Base-by-base conservation (phyloP, 2,329 filamentous ascomycete species). In the Mollisia scopiformis region DNA sequence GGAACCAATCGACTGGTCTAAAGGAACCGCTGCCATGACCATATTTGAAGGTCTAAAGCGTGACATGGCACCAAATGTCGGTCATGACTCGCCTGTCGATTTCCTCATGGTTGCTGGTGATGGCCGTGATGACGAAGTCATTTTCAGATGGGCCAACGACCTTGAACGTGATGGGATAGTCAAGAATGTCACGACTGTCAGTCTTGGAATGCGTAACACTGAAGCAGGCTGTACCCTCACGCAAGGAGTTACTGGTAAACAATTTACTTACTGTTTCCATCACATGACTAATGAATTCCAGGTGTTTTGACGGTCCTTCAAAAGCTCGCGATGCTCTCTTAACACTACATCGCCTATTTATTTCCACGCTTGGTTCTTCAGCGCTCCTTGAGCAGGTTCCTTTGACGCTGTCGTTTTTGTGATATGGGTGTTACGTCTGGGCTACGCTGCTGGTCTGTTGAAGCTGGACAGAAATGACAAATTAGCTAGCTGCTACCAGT, bases 101-200 rank as follows among this genome's bases (percentile, higher is more conserved):
- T 98, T 97, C 75, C 77, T 98, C 59, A 87, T 97, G 78, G 91
- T 97, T 6, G 86, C 93, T 33, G 94, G 94, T 37, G 93, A 97
- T 71, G 92, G 93, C 43, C 88, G 94, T 31, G 94, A 97, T 68
- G 95, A 98, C 67, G 94, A 98, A 73, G 90, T 92, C 68, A 90
- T 97, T 21, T 98, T 97, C 79, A 88, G 88, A 64, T 98, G 95
- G 94, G 95, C 94, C 19, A 97, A 97, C 76, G 82, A 86, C 52
- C 78, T 97, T 11, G 82, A 82, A 23, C 81, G 83, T 2, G 77
- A 83, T 8, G 82, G 83, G 19, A 77, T 78, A 2, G 82, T 93
- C 46, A 77, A 87, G 53, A 82, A 92, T 58, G 91, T 95, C 3
- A 87, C 90, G 63, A 97, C 93, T 2, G 93, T 97, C 23, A 96